phyloP scores from a whole-genome alignment of 108 stramenopile genomes.

The Hondaea fermentalgiana region DNA sequence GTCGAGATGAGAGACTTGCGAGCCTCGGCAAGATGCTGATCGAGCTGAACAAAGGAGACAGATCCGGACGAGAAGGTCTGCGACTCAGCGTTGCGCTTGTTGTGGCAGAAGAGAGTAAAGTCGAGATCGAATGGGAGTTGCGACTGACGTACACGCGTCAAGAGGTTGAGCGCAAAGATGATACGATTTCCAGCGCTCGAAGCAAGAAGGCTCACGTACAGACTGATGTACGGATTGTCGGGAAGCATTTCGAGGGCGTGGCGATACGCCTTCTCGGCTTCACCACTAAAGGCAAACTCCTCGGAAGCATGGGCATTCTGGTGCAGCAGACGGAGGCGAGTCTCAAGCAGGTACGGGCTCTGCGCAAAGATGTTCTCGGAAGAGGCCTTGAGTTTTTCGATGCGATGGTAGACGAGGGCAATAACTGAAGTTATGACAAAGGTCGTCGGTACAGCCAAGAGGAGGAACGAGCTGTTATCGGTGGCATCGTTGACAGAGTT shows the following conservation, averaged over 20 bases:
- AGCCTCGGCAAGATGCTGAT: not conserved
- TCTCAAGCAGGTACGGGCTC: not conserved
- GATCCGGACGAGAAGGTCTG: not conserved
- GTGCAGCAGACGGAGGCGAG: not conserved
- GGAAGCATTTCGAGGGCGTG: not conserved
- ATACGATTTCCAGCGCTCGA: not conserved
- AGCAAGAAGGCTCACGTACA: not conserved
- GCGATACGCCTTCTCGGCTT: not conserved
- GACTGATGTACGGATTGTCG: not conserved
- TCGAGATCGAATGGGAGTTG: not conserved
- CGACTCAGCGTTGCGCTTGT: not conserved
- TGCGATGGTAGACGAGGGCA: not conserved
- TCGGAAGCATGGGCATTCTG: not conserved
- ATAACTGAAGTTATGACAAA: not conserved
- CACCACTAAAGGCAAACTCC: not conserved
- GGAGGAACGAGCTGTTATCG: not conserved
- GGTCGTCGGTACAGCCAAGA: not conserved
- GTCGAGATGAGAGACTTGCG: not conserved
- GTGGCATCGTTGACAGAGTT: not conserved
- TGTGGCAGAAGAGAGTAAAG: not conserved
- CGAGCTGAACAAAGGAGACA: not conserved
- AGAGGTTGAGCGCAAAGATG: conserved; percentile 2
- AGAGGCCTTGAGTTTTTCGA: not conserved
- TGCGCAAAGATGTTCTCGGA: not conserved
- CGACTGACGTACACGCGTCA: not conserved